phyloP scores from a whole-genome alignment of 1,284 basidiomycete species.

The Ceratobasidium sp. region DNA sequence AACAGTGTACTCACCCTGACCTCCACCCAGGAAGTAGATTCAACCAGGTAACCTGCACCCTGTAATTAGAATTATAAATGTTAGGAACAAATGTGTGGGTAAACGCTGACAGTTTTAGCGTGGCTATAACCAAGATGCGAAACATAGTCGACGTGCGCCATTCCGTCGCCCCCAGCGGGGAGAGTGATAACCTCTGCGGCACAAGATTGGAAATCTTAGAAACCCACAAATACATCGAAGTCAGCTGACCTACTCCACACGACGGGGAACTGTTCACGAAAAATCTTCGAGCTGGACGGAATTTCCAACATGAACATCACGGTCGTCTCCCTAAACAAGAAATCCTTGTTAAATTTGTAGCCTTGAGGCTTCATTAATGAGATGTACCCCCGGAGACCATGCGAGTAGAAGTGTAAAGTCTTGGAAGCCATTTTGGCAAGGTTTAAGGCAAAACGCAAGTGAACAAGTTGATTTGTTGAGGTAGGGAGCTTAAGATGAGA shows the following conservation, averaged over 20 bases:
- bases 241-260: constrained; percentile 12
- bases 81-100: neutral
- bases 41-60: constrained; percentile 3
- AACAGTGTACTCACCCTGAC: neutral
- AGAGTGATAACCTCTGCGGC: neutral
- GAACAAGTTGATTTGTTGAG: no score
- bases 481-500: no score
- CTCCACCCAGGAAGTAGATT: constrained; percentile 9
- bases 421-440: neutral
- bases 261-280: constrained; percentile 18
- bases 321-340: neutral
- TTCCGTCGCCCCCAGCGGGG: neutral
- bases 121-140: neutral
- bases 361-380: neutral
- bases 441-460: no score
- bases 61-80: neutral
- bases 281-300: neutral
- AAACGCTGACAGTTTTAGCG: neutral
- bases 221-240: neutral
- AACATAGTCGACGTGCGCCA: neutral
- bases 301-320: constrained; percentile 4
- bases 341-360: neutral
- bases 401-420: neutral
- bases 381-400: neutral
- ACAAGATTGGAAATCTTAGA: neutral